Conservation (phyloP, 2,329 filamentous ascomycete species). For the Fusarium domesticum region DNA sequence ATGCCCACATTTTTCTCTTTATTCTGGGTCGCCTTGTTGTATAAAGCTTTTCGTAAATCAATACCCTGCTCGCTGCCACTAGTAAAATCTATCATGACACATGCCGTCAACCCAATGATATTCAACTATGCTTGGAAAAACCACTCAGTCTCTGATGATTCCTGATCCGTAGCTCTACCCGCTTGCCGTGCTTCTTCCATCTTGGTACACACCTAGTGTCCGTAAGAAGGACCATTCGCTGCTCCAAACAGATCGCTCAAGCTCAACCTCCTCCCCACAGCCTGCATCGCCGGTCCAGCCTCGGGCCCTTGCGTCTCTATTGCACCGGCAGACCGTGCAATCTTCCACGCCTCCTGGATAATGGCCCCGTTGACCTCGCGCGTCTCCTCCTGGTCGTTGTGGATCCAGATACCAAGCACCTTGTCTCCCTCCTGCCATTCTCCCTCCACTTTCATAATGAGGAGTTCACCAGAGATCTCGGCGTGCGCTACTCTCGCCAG, state of each 20-base stretch:
- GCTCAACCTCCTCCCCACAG: constrained; percentile 43
- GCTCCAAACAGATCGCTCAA: constrained; percentile 45
- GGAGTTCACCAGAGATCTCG: constrained; percentile 57
- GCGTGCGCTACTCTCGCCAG: constrained; percentile 60
- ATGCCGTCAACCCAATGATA: no score
- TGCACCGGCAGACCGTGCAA: constrained; percentile 32
- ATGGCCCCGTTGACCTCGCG: constrained; percentile 40
- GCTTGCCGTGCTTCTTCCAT: neutral
- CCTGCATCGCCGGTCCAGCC: constrained; percentile 43
- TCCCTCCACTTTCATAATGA: constrained; percentile 46
- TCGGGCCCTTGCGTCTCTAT: constrained; percentile 32
- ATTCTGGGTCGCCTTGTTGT: neutral
- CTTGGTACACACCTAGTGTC: constrained; percentile 15
- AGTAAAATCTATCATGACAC: neutral
- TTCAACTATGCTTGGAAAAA: no score
- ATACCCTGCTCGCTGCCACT: neutral
- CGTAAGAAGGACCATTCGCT: constrained; percentile 23
- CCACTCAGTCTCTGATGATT: no score
- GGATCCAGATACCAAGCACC: constrained; percentile 55
- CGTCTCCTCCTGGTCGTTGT: constrained; percentile 47
- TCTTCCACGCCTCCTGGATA: constrained; percentile 44
- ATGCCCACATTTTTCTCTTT: no score
- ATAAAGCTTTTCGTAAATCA: neutral
- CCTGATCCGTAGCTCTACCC: neutral
- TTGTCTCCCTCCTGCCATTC: constrained; percentile 36